Conservation (phyloP, 345 rosid species). For the Psidium friedrichsthalianum region DNA sequence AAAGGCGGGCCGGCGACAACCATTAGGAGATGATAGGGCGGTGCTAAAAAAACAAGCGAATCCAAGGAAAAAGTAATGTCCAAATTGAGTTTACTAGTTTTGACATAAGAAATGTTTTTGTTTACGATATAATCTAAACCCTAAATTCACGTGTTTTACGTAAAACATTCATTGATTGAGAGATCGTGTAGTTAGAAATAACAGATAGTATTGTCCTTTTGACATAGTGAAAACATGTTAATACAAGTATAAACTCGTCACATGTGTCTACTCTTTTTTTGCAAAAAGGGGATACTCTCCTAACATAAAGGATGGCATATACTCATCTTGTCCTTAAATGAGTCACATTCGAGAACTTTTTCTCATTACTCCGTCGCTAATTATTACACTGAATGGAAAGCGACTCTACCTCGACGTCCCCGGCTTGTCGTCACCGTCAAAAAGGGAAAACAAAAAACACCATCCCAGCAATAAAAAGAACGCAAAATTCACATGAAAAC, state of each 20-base stretch:
- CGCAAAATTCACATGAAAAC: background rate
- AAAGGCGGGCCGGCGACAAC: background rate
- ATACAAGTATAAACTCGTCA: background rate
- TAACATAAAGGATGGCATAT: background rate
- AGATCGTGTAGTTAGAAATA: too few species aligned
- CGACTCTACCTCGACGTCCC: background rate
- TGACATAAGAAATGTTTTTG: background rate
- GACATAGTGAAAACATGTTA: background rate
- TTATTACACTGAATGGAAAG: background rate
- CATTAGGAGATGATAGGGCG: background rate
- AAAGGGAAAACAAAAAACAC: too few species aligned
- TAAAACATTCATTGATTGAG: too few species aligned
- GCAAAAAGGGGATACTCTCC: background rate
- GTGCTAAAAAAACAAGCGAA: background rate
- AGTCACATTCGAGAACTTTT: background rate
- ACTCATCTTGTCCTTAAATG: background rate
- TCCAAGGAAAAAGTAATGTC: background rate
- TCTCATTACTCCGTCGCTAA: background rate
- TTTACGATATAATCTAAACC: too few species aligned
- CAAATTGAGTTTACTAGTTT: background rate
- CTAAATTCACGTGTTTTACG: too few species aligned
- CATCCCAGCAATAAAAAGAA: background rate
- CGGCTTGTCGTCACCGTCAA: too few species aligned
- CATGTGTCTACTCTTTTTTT: background rate
- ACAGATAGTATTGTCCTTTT: background rate